These are phyloP conservation scores for Umbellularia californica DNA, from an alignment of 164 flowering plant genomes.

Conservation along the genomic window DNA sequence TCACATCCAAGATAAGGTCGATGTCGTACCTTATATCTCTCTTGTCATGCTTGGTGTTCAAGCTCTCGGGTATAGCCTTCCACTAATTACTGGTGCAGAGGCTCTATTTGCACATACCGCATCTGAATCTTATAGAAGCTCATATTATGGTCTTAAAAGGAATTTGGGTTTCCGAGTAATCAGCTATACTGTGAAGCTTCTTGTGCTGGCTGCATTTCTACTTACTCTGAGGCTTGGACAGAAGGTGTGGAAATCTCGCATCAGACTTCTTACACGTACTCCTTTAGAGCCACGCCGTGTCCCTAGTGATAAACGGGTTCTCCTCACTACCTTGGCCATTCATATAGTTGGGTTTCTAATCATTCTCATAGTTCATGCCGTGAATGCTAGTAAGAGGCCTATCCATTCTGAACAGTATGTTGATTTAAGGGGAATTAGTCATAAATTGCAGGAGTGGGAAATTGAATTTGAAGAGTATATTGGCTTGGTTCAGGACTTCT, in stretches of 20 bases:
- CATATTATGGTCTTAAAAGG: conserved; percentile 38
- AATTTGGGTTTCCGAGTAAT: conserved; percentile 46
- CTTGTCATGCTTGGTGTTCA: conserved; percentile 85
- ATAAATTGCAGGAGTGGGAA: conserved; percentile 47
- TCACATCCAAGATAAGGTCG: conserved; percentile 37
- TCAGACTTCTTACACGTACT: conserved; percentile 46
- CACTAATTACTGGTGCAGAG: conserved; percentile 72
- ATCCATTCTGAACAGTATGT: conserved; percentile 20
- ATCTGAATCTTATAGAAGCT: conserved; percentile 36
- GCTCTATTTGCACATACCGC: conserved; percentile 44
- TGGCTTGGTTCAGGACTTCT: conserved; percentile 84
- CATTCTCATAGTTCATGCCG: conserved; percentile 43
- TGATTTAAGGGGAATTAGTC: conserved; percentile 32
- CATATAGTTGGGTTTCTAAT: conserved; percentile 55
- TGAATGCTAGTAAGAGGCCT: conserved; percentile 30
- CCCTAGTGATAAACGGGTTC: conserved; percentile 62
- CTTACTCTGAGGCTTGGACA: conserved; percentile 67
- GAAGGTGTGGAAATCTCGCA: conserved; percentile 83
- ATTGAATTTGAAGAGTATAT: conserved; percentile 67
- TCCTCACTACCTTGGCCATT: conserved; percentile 35
- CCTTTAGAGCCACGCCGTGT: conserved; percentile 67
- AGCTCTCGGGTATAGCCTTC: conserved; percentile 75
- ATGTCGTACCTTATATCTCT: conserved; percentile 56
- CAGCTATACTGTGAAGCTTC: conserved; percentile 62
- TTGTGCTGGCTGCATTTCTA: conserved; percentile 54